phyloP scores from a whole-genome alignment of 2,329 filamentous ascomycete genomes.

The Allantophomopsis lycopodina region DNA sequence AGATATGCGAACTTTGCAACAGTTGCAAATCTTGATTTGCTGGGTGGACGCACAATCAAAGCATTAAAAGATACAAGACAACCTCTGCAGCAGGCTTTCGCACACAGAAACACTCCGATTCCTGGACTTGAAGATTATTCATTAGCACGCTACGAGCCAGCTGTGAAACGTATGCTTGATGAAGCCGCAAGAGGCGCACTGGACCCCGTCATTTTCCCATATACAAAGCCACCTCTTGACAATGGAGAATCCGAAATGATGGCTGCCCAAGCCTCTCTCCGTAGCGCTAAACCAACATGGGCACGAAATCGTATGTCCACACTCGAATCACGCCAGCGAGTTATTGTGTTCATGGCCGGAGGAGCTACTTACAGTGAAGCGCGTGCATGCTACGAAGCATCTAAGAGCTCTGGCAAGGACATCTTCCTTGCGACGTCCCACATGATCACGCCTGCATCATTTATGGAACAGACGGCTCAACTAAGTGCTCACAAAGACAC shows the following conservation, averaged over 20 bases:
- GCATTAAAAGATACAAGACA: conserved; percentile 67
- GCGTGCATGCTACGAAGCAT: conserved; percentile 77
- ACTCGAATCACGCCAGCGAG: conserved; percentile 73
- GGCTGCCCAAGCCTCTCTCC: conserved; percentile 58
- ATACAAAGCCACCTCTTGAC: conserved; percentile 54
- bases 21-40: conserved; percentile 64
- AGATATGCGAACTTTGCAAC: conserved; percentile 18
- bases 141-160: conserved; percentile 77
- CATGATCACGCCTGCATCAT: conserved; percentile 79
- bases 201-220: conserved; percentile 56
- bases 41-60: conserved; percentile 62
- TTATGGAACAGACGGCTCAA: conserved; percentile 70
- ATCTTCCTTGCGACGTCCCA: conserved; percentile 84
- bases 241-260: conserved; percentile 44
- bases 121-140: conserved; percentile 61
- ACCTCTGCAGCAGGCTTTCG: conserved; percentile 54
- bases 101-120: conserved; percentile 41
- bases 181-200: conserved; percentile 52
- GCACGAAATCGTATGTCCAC: conserved; percentile 64
- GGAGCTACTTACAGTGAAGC: conserved; percentile 90
- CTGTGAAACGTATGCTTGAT: conserved; percentile 72
- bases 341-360: conserved; percentile 90
- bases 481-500: conserved; percentile 61
- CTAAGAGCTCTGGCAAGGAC: conserved; percentile 59
- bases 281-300: conserved; percentile 91